Evolutionary conservation across 768 basidiomycete genomes (phyloP).

Genomic region (Boletellus emodensis): DNA sequence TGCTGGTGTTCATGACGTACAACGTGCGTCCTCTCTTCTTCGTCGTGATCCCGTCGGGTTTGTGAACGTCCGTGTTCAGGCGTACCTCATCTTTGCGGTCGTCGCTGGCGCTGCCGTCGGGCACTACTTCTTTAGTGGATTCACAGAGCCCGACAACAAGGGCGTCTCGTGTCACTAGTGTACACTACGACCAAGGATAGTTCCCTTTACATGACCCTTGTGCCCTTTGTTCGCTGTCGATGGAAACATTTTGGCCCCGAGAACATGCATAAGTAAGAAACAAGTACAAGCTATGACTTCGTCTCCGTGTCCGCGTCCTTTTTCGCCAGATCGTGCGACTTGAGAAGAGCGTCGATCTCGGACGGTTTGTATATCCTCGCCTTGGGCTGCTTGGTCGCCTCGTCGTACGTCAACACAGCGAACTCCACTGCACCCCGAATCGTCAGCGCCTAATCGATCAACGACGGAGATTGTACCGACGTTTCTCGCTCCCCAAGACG

Average conservation of each 20-base stretch:
- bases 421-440: slow-evolving; percentile 75
- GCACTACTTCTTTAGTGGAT: too few relatives aligned
- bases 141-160: too few relatives aligned
- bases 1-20: slow-evolving; percentile 97
- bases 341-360: too few relatives aligned
- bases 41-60: background rate
- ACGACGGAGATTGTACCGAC: slow-evolving; percentile 48
- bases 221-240: background rate
- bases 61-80: slow-evolving; percentile 40
- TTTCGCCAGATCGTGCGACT: slow-evolving; percentile 77
- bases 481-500: slow-evolving; percentile 91
- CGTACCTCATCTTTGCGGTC: slow-evolving; percentile 80
- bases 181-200: background rate
- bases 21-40: slow-evolving; percentile 59
- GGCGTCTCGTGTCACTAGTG: slow-evolving; percentile 78
- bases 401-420: slow-evolving; percentile 89
- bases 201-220: background rate
- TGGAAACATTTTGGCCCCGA: background rate
- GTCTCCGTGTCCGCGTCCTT: slow-evolving; percentile 82
- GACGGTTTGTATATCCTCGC: slow-evolving; percentile 98
- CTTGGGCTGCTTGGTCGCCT: slow-evolving; percentile 60
- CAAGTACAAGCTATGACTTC: slow-evolving; percentile 41
- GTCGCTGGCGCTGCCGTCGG: slow-evolving; percentile 80
- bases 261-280: background rate
- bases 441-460: background rate